Evolutionary conservation across 2,329 filamentous ascomycete species (phyloP), one percentile per base, ranked within the genome.

Genomic region (Nothopassalora personata): DNA sequence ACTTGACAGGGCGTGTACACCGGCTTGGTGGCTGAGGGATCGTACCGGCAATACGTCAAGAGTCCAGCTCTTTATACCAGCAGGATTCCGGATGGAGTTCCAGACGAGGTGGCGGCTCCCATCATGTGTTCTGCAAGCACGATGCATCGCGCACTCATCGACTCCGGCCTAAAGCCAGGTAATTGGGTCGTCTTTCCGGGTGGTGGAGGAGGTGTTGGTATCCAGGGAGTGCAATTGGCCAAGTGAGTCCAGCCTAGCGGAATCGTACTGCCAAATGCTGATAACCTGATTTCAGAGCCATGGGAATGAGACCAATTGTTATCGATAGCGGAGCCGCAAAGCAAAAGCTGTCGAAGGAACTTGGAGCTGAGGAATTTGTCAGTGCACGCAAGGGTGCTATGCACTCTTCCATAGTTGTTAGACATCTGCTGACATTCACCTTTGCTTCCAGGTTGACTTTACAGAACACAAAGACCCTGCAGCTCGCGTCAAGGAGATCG

Each of bases 111-210:
- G n/a, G 83, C 83, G 2, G 84, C 79, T 0, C 83, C 83, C 0
- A 79, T 86, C 59, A 84, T 86, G 81, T 86, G 83, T 71, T 78
- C 75, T 47, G 81, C 80, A 0, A 79, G 77, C 6, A 86, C 84
- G 1, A 81, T 85, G 60, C 83, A 85, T 68, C 77, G 80, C 2
- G 80, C 82, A 1, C 72, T 86, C 53, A 75, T 79, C 11, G 79
- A 82, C 45, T 80, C 79, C 0, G 75, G 73, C 1, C 71, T 84
- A 4, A 73, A 73, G 58, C 72, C 81, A 0, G 80, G 81, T 9
- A 73, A 83, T 53, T 85, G 80, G 79, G 79, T 80, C 0, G 77
- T 80, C 15, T 82, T 83, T 62, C 79, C 80, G 4, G 81, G 81
- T 15, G 80, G 79, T 0, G 82, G 77, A 18, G 78, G 82, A 8